Percentiles rank a stretch among this genome's conserved stretches.
Evolutionary conservation across 225 moss, liverwort and hornwort genomes (phyloP).

Genomic region (Antitrichia curtipendula): DNA sequence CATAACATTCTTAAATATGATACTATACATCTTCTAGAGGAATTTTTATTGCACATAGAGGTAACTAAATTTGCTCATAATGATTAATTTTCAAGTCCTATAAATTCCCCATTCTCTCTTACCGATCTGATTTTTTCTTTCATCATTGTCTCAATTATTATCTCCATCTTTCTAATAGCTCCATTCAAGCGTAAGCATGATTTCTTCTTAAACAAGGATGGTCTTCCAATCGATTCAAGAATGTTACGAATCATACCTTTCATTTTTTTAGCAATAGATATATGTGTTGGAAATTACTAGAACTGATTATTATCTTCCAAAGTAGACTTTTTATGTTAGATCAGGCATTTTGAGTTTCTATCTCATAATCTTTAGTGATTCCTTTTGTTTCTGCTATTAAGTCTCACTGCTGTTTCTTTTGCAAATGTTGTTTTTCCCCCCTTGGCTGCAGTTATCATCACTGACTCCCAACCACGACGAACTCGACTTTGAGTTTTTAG

Average conservation of each 20-base stretch:
- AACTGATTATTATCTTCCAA: not conserved
- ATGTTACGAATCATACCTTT: too few relatives aligned
- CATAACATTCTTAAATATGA: not conserved
- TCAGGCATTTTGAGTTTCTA: not conserved
- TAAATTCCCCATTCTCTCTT: not conserved
- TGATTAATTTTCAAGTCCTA: not conserved
- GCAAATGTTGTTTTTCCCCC: not conserved
- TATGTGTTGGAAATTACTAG: not conserved
- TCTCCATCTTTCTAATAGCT: too few relatives aligned
- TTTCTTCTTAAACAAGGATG: not conserved
- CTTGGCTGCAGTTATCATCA: constrained; percentile 37
- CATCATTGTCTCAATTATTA: not conserved
- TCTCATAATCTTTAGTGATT: not conserved
- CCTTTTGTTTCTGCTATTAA: not conserved
- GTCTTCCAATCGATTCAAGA: not conserved
- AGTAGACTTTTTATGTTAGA: not conserved
- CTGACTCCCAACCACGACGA: constrained; percentile 36
- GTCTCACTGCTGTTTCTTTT: not conserved
- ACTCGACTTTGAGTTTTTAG: constrained; percentile 66
- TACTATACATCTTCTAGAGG: not conserved
- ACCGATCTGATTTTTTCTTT: not conserved
- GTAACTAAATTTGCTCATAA: not conserved
- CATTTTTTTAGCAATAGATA: not conserved
- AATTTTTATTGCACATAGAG: too few relatives aligned
- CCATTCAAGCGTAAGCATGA: not conserved